A percentile compares a stretch with the other conserved stretches of the same genome.
phyloP scores from a whole-genome alignment of 75 land plant genomes.

The Cupressus sempervirens region DNA sequence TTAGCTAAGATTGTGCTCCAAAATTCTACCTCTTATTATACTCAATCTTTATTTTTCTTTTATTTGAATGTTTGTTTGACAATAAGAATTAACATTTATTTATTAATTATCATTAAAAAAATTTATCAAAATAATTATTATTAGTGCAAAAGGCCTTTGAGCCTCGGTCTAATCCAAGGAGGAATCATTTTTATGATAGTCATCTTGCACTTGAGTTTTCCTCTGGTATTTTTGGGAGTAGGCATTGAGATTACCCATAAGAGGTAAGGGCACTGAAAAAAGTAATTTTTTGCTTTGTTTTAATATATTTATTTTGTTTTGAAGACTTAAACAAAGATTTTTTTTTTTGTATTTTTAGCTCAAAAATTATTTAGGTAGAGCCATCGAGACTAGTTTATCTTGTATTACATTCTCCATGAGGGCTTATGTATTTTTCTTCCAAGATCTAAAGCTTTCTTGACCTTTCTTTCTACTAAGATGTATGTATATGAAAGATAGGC shows the following conservation, averaged over 20 bases:
- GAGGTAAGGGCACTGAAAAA: not conserved
- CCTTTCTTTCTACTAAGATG: no score
- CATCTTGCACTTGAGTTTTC: constrained; percentile 30
- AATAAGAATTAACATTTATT: no score
- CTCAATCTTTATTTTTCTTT: no score
- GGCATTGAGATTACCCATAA: not conserved
- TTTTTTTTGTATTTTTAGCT: not conserved
- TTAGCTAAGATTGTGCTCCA: no score
- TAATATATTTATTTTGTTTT: not conserved
- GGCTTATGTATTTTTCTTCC: no score
- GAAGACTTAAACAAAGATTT: not conserved
- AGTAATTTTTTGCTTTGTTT: not conserved
- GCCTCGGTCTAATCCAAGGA: constrained; percentile 74
- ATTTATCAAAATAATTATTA: no score
- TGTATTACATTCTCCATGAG: no score
- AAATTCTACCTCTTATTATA: no score
- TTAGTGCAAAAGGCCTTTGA: constrained; percentile 91
- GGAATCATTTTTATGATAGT: constrained; percentile 59
- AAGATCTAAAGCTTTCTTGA: no score
- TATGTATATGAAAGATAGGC: no score
- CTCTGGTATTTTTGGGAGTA: constrained; percentile 31
- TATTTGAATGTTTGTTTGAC: no score
- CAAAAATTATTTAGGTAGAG: not conserved
- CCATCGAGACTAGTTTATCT: not conserved
- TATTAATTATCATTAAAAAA: no score